Conservation (phyloP, 2,329 filamentous ascomycete genomes). For the Epicoccum nigrum region DNA sequence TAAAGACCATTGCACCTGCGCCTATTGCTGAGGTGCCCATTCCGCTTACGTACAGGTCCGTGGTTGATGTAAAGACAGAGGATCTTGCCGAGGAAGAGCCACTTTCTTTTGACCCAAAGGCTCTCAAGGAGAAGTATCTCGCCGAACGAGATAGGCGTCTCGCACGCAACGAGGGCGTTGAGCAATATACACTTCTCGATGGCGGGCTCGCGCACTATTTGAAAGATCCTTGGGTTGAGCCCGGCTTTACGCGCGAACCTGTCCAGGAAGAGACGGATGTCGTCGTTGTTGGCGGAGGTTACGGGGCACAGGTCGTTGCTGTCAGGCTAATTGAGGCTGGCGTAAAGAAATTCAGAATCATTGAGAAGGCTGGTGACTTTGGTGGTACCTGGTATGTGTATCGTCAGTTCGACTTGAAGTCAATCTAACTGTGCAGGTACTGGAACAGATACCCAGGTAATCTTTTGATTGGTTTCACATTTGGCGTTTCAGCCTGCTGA, state of each 20-base stretch:
- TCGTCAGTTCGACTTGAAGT: not conserved
- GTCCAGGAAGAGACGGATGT: slow-evolving; percentile 38
- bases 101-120: slow-evolving; percentile 31
- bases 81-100: slow-evolving; percentile 23
- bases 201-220: slow-evolving; percentile 33
- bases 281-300: slow-evolving; percentile 54
- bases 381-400: slow-evolving; percentile 52
- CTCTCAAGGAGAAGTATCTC: slow-evolving; percentile 37
- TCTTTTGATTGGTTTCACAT: not conserved
- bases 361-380: slow-evolving; percentile 56
- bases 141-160: slow-evolving; percentile 39
- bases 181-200: slow-evolving; percentile 38
- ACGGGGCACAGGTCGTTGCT: slow-evolving; percentile 52
- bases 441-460: slow-evolving; percentile 49
- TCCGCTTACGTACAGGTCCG: slow-evolving; percentile 20
- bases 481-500: too few species aligned
- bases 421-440: slow-evolving; percentile 38
- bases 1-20: slow-evolving; percentile 21
- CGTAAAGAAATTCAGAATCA: slow-evolving; percentile 49
- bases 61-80: slow-evolving; percentile 23
- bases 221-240: slow-evolving; percentile 39
- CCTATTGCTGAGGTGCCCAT: slow-evolving; percentile 25
- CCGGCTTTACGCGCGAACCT: slow-evolving; percentile 31
- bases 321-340: slow-evolving; percentile 49
- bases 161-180: slow-evolving; percentile 29